Evolutionary conservation across 495 filamentous ascomycete species (phyloP).

Genomic region (Penicillium arizonense): DNA sequence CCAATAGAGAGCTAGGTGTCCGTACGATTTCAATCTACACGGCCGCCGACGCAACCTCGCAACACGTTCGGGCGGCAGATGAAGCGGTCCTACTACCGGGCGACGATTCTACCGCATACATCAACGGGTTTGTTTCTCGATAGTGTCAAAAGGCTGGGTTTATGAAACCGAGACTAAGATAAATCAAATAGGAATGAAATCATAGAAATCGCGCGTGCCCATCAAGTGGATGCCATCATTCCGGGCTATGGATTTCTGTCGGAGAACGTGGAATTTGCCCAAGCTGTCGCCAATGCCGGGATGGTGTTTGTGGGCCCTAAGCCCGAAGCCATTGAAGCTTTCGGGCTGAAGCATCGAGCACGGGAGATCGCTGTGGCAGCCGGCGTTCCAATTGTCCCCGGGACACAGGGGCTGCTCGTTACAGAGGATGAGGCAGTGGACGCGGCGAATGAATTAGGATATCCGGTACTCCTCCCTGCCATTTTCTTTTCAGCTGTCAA

Average conservation of each 20-base stretch:
- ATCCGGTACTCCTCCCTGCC: slow-evolving; percentile 31
- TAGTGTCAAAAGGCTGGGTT: neutral
- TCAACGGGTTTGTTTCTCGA: slow-evolving; percentile 34
- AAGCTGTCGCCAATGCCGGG: slow-evolving; percentile 42
- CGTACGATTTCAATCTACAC: slow-evolving; percentile 55
- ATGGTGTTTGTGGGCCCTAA: slow-evolving; percentile 55
- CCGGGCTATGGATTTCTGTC: slow-evolving; percentile 60
- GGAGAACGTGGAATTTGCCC: slow-evolving; percentile 59
- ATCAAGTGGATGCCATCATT: slow-evolving; percentile 47
- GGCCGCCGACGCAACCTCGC: slow-evolving; percentile 51
- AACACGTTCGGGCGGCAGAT: slow-evolving; percentile 54
- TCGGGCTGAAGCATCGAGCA: slow-evolving; percentile 59
- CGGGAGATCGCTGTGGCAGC: slow-evolving; percentile 48
- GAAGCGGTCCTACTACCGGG: slow-evolving; percentile 48
- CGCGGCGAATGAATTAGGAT: slow-evolving; percentile 45
- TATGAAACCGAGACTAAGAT: neutral
- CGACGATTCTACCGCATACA: slow-evolving; percentile 43
- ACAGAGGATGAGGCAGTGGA: slow-evolving; percentile 45
- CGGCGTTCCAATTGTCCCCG: slow-evolving; percentile 54
- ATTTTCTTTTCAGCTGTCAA: neutral
- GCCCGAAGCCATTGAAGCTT: slow-evolving; percentile 50
- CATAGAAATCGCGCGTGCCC: slow-evolving; percentile 44
- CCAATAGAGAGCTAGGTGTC: slow-evolving; percentile 35
- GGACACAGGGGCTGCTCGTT: slow-evolving; percentile 45
- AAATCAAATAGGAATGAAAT: slow-evolving; percentile 36